Conservation (phyloP, 768 basidiomycete species). For the Leccinellum albellum region DNA sequence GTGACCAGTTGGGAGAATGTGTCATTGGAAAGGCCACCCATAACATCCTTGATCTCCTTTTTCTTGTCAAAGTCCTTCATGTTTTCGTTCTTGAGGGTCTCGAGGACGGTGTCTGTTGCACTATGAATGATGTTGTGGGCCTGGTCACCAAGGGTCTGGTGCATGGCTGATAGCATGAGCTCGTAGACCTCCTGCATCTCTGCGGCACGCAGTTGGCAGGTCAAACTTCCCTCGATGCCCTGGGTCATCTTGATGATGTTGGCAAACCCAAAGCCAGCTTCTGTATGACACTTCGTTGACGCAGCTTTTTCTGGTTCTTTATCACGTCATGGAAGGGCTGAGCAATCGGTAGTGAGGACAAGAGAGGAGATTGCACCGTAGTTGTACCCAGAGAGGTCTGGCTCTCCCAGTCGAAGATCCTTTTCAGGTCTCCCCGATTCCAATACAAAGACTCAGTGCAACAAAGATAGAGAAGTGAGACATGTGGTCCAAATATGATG, state of each 20-base stretch:
- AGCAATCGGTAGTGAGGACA: conserved; percentile 88
- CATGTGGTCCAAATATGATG: too few species aligned
- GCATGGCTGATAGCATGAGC: conserved; percentile 79
- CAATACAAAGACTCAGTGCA: conserved; percentile 25
- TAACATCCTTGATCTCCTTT: conserved; percentile 79
- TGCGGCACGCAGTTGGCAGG: conserved; percentile 87
- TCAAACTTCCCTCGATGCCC: conserved; percentile 88
- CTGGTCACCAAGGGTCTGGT: conserved; percentile 85
- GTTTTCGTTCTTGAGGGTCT: conserved; percentile 81
- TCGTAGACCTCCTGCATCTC: conserved; percentile 96
- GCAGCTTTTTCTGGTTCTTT: conserved; percentile 83
- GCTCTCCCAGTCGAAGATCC: conserved; percentile 34
- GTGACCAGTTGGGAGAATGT: conserved; percentile 78
- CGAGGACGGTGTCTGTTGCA: conserved; percentile 89
- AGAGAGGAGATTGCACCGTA: conserved; percentile 94
- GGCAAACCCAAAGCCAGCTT: conserved; percentile 70
- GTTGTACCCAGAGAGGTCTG: conserved; percentile 88
- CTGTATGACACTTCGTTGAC: conserved; percentile 53
- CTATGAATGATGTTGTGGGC: conserved; percentile 94
- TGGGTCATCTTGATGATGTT: conserved; percentile 95
- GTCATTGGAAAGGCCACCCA: conserved; percentile 65
- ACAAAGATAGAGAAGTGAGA: too few species aligned
- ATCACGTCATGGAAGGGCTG: conserved; percentile 77
- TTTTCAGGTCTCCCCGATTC: conserved; percentile 29
- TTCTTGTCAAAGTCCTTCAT: conserved; percentile 98